phyloP scores from a whole-genome alignment of 768 basidiomycete genomes.

The Ramaria sp. region DNA sequence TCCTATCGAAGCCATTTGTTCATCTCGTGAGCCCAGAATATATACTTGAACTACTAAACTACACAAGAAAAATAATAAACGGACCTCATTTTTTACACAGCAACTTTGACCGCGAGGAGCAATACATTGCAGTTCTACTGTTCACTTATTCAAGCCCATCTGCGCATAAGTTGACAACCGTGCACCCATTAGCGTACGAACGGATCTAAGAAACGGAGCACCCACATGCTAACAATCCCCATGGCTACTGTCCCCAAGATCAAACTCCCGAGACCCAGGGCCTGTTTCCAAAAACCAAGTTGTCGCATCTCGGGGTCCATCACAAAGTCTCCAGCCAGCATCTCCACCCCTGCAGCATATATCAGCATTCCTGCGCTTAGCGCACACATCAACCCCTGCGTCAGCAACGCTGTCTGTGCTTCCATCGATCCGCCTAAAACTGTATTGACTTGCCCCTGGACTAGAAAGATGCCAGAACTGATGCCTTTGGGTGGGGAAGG shows the following conservation, averaged over 20 bases:
- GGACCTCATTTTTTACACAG: too few species aligned
- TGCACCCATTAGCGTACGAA: not conserved
- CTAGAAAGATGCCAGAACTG: constrained; percentile 1
- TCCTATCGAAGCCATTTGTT: too few species aligned
- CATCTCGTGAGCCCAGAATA: too few species aligned
- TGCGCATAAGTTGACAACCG: not conserved
- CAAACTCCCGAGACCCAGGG: constrained; percentile 49
- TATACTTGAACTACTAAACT: too few species aligned
- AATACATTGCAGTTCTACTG: too few species aligned
- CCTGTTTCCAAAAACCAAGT: constrained; percentile 26
- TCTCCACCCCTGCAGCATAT: constrained; percentile 76
- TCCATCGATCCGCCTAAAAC: not conserved
- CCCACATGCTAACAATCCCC: constrained; percentile 38
- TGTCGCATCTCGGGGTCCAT: constrained; percentile 44
- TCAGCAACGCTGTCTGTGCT: constrained; percentile 37
- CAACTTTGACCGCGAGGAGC: too few species aligned
- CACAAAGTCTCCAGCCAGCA: constrained; percentile 80
- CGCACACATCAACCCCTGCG: constrained; percentile 71
- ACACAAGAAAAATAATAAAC: too few species aligned
- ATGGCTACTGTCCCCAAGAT: constrained; percentile 52
- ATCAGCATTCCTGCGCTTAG: constrained; percentile 77
- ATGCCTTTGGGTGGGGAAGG: constrained; percentile 6
- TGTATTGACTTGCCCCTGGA: not conserved
- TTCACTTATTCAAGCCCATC: not conserved
- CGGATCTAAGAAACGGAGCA: not conserved